phyloP scores from a whole-genome alignment of 768 basidiomycete genomes.

The Tephrocybe sp. region DNA sequence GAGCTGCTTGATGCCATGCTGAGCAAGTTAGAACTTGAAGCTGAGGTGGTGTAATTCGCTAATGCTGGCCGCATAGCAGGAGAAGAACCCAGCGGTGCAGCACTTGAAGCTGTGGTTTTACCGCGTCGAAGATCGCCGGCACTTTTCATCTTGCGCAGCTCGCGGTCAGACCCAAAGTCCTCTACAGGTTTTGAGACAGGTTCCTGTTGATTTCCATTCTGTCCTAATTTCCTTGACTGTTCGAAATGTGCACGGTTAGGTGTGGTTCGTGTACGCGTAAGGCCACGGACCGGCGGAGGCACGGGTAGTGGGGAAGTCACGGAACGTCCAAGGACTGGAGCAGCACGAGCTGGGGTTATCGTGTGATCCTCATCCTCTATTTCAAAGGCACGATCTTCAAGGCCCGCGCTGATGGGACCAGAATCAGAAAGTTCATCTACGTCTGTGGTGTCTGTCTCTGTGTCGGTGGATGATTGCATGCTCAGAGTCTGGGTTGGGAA shows the following conservation, averaged over 20 bases:
- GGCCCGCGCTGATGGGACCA: slow-evolving; percentile 44
- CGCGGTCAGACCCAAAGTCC: slow-evolving; percentile 51
- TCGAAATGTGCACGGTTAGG: slow-evolving; percentile 61
- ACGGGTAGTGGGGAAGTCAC: slow-evolving; percentile 46
- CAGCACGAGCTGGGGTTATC: slow-evolving; percentile 59
- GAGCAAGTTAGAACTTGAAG: slow-evolving; percentile 68
- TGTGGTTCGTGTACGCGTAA: slow-evolving; percentile 72
- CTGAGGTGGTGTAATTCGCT: slow-evolving; percentile 57
- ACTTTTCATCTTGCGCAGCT: slow-evolving; percentile 84
- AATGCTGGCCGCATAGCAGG: slow-evolving; percentile 36
- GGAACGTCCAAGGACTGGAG: slow-evolving; percentile 51
- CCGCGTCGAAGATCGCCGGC: slow-evolving; percentile 74
- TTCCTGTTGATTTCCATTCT: slow-evolving; percentile 23
- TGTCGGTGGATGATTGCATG: slow-evolving; percentile 36
- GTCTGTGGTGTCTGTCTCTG: slow-evolving; percentile 48
- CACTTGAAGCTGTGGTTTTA: slow-evolving; percentile 27
- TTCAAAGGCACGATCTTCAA: slow-evolving; percentile 28
- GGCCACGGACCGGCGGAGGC: slow-evolving; percentile 37
- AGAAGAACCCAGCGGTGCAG: slow-evolving; percentile 25
- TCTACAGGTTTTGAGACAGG: slow-evolving; percentile 27
- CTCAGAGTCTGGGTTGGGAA: slow-evolving; percentile 52
- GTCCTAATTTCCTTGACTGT: slow-evolving; percentile 36
- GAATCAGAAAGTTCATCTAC: slow-evolving; percentile 61
- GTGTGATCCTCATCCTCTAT: slow-evolving; percentile 75
- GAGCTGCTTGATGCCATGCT: slow-evolving; percentile 32